phyloP scores from a whole-genome alignment of 2,329 filamentous ascomycete genomes.

The Dactylellina sp. region DNA sequence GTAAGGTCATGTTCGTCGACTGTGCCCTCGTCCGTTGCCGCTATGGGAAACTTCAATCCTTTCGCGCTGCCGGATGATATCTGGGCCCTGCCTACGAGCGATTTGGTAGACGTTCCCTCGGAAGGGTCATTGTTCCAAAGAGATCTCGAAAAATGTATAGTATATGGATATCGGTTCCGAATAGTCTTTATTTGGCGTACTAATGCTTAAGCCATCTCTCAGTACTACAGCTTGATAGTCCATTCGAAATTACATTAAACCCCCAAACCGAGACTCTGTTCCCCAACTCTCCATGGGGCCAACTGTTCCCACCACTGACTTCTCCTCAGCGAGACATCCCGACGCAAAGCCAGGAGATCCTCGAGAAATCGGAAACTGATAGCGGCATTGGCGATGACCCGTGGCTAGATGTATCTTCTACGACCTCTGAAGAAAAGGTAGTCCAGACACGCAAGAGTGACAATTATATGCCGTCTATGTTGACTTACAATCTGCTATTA shows the following conservation, averaged over 20 bases:
- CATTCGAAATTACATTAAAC: conserved; percentile 25
- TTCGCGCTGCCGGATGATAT: conserved; percentile 57
- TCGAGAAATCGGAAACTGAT: conserved; percentile 33
- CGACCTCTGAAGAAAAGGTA: conserved; percentile 47
- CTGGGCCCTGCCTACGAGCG: conserved; percentile 46
- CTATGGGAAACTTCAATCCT: conserved; percentile 55
- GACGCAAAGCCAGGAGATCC: neutral
- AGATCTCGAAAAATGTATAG: conserved; percentile 35
- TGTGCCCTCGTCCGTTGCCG: conserved; percentile 23
- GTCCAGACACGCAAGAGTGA: neutral
- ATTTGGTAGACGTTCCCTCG: conserved; percentile 25
- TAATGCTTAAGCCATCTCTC: neutral
- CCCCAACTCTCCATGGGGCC: conserved; percentile 43
- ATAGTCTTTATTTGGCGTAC: neutral
- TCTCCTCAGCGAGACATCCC: conserved; percentile 9
- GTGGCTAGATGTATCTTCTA: conserved; percentile 44
- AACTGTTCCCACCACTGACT: conserved; percentile 31
- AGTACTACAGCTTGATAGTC: conserved; percentile 49
- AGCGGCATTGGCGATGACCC: conserved; percentile 47
- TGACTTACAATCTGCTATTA: conserved; percentile 5
- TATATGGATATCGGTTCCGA: conserved; percentile 13
- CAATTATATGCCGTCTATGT: neutral
- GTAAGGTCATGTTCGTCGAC: conserved; percentile 44
- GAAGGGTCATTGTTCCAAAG: conserved; percentile 47
- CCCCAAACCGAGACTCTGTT: conserved; percentile 43